phyloP scores from a whole-genome alignment of 2,329 filamentous ascomycete genomes.

The Talaromyces funiculosus region DNA sequence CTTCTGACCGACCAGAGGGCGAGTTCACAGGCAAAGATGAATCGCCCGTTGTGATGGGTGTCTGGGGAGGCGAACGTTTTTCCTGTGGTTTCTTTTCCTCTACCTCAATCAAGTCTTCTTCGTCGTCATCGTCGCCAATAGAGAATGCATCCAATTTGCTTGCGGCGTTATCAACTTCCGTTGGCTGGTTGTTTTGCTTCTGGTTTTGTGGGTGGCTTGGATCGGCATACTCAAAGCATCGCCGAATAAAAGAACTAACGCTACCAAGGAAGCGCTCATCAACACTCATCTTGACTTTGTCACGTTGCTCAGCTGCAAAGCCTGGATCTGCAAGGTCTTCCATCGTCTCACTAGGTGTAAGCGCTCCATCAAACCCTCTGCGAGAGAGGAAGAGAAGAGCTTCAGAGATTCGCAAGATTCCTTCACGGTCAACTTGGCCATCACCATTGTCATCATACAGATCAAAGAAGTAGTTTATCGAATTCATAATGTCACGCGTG shows the following conservation, averaged over 20 bases:
- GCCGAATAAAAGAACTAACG: constrained; percentile 89
- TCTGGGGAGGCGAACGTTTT: constrained; percentile 21
- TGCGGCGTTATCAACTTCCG: constrained; percentile 28
- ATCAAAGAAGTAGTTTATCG: constrained; percentile 96
- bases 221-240: constrained; percentile 97
- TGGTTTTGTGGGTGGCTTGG: constrained; percentile 70
- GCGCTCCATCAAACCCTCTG: constrained; percentile 71
- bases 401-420: constrained; percentile 90
- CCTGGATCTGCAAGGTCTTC: constrained; percentile 44
- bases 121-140: constrained; percentile 67
- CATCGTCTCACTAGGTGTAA: constrained; percentile 60
- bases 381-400: constrained; percentile 87
- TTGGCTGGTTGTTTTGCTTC: constrained; percentile 20
- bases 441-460: constrained; percentile 91
- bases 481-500: constrained; percentile 92
- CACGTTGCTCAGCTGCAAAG: constrained; percentile 27
- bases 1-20: constrained; percentile 53
- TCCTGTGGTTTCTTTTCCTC: constrained; percentile 24
- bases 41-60: constrained; percentile 26
- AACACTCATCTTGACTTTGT: constrained; percentile 50
- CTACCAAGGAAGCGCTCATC: constrained; percentile 89
- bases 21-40: constrained; percentile 34
- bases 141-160: constrained; percentile 57
- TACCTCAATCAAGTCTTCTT: constrained; percentile 43
- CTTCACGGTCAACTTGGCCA: constrained; percentile 88